Evolutionary conservation across 2,329 filamentous ascomycete species (phyloP).

Genomic region (Didymellaceae sp.): DNA sequence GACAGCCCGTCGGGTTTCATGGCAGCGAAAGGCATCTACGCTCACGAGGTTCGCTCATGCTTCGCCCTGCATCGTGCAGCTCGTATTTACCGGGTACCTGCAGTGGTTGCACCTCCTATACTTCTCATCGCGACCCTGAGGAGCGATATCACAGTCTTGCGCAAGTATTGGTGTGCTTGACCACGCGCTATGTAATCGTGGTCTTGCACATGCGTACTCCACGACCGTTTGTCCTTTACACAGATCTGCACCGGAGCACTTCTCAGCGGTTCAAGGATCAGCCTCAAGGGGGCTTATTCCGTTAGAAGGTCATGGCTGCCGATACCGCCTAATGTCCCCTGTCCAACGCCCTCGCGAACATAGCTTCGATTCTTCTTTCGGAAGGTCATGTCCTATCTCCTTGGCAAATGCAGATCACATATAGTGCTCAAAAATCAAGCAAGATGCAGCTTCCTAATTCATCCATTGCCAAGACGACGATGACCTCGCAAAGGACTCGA

Average conservation of each 20-base stretch:
- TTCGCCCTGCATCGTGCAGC: conserved; percentile 13
- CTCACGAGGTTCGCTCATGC: conserved; percentile 9
- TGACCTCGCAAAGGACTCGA: conserved; percentile 13
- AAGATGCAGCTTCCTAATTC: conserved; percentile 15
- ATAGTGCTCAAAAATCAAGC: conserved; percentile 13
- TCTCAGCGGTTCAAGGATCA: neutral
- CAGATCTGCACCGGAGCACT: neutral
- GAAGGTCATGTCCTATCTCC: conserved; percentile 17
- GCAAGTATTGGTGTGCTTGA: neutral
- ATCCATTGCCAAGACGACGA: conserved; percentile 11
- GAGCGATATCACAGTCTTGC: neutral
- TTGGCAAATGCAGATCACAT: conserved; percentile 19
- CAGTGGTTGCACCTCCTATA: conserved; percentile 10
- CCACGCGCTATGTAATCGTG: neutral
- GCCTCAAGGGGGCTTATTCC: conserved; percentile 1
- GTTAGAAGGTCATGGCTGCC: conserved; percentile 5
- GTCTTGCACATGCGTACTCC: neutral
- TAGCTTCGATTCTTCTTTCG: conserved; percentile 6
- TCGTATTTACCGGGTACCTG: conserved; percentile 26
- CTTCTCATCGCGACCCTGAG: conserved; percentile 3
- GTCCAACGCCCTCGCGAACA: conserved; percentile 9
- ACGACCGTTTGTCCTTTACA: neutral
- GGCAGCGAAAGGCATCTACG: conserved; percentile 6
- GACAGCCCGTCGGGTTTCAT: conserved; percentile 18
- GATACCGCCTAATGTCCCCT: conserved; percentile 15